Percentiles rank a stretch among this genome's conserved stretches.
Conservation (phyloP, 2,329 filamentous ascomycete species). For the Lachnum nothofagi region DNA sequence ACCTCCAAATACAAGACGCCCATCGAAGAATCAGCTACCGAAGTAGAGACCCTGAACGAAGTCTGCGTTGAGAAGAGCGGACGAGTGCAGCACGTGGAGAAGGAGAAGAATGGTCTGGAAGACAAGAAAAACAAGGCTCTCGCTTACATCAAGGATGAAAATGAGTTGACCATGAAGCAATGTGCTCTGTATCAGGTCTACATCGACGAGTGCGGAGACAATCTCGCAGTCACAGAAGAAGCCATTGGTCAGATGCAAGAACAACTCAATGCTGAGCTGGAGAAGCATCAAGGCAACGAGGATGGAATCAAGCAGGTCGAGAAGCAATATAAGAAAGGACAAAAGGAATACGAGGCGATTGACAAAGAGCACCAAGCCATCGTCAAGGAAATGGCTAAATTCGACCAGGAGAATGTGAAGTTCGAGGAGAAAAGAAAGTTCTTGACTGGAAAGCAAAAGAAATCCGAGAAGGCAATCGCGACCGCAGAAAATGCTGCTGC, state of each 20-base stretch:
- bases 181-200: conserved; percentile 90
- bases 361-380: conserved; percentile 77
- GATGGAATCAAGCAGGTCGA: conserved; percentile 85
- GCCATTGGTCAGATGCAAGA: conserved; percentile 86
- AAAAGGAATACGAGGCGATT: conserved; percentile 74
- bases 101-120: conserved; percentile 86
- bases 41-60: conserved; percentile 90
- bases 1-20: conserved; percentile 97
- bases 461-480: conserved; percentile 81
- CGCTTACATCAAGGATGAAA: conserved; percentile 84
- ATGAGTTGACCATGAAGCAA: conserved; percentile 84
- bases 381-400: conserved; percentile 81
- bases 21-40: conserved; percentile 85
- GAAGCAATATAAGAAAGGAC: conserved; percentile 74
- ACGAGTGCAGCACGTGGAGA: conserved; percentile 95
- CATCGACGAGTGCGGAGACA: conserved; percentile 81
- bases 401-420: conserved; percentile 95
- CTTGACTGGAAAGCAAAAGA: conserved; percentile 82
- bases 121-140: conserved; percentile 96
- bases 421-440: conserved; percentile 98
- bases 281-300: conserved; percentile 86
- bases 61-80: conserved; percentile 91
- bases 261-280: conserved; percentile 77
- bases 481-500: conserved; percentile 68
- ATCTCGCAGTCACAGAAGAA: conserved; percentile 81